A percentile compares a stretch with the other conserved stretches of the same genome.
phyloP scores from a whole-genome alignment of 148 eudicot species.

The Persicaria tinctoria region DNA sequence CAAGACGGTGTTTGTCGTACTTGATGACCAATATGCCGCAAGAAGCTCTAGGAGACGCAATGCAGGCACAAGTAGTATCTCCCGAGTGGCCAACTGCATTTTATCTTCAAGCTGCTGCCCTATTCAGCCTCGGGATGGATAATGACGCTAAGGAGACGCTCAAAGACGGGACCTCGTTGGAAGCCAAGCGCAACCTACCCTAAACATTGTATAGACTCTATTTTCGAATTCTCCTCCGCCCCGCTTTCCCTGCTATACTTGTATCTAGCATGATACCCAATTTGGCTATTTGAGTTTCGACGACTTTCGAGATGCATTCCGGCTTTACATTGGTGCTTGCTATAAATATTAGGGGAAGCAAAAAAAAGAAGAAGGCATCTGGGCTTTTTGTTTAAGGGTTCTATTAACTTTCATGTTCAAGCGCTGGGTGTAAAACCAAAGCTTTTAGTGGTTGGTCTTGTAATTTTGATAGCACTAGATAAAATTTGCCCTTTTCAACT shows the following conservation, averaged over 20 bases:
- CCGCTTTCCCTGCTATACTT: neutral
- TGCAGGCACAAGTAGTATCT: slow-evolving; percentile 51
- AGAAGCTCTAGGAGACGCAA: slow-evolving; percentile 60
- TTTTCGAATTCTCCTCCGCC: neutral
- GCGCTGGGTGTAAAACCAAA: neutral
- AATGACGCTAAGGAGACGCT: slow-evolving; percentile 55
- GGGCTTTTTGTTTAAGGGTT: neutral
- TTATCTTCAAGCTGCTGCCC: slow-evolving; percentile 52
- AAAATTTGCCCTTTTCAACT: neutral
- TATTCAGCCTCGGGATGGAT: slow-evolving; percentile 54
- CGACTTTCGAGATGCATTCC: neutral
- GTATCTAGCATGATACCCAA: neutral
- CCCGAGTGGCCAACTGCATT: slow-evolving; percentile 57
- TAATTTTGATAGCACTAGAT: slow-evolving; percentile 5
- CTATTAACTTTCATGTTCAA: neutral
- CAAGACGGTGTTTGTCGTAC: slow-evolving; percentile 46
- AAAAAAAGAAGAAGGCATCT: neutral
- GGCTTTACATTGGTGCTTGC: neutral
- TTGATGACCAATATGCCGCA: slow-evolving; percentile 54
- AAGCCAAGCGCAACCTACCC: slow-evolving; percentile 23
- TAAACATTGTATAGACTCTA: slow-evolving; percentile 6
- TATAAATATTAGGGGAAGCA: neutral
- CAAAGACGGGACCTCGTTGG: slow-evolving; percentile 48
- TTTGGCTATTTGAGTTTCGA: slow-evolving; percentile 5
- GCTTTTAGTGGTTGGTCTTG: neutral